Base-by-base conservation (phyloP, 2,329 filamentous ascomycete species). In the Diplodia mutila region DNA sequence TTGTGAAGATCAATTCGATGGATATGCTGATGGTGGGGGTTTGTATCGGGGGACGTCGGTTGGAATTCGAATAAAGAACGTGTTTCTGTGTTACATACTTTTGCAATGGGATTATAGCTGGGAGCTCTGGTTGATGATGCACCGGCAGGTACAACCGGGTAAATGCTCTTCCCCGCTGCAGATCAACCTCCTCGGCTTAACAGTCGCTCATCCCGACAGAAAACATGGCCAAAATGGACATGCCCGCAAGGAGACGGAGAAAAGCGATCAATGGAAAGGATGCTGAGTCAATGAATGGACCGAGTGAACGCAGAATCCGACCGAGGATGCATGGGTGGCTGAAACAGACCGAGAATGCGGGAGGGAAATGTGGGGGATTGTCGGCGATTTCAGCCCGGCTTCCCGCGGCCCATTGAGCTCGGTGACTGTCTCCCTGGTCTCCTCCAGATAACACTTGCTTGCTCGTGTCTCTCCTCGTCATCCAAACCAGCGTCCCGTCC, bases 1-100 rank as follows among this genome's bases (percentile, higher is more conserved):
- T 79, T 25, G 21, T 68, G 48, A 25, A 23, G 61, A 9, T 11
- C 39, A 29, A n/a, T n/a, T 23, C 23, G 54, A 12, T 23, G 14
- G 37, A 42, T 16, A 18, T n/a, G n/a, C n/a, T n/a, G n/a, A n/a
- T n/a, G n/a, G n/a, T n/a, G n/a, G n/a, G n/a, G n/a, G n/a, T n/a
- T n/a, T n/a, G n/a, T n/a, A n/a, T n/a, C n/a, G n/a, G n/a, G n/a
- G n/a, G n/a, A n/a, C n/a, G n/a, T n/a, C n/a, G n/a, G n/a, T n/a
- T n/a, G n/a, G 37, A 42, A 2, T 18, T 16, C 2, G 14, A 5
- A 42, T 16, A 16, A 18, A 16, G 37, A 16, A 18, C 29, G 1
- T 32, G 29, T 8, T 32, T 32, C 29, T 5, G 3, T 2, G 29
- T 32, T 8, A 32, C 29, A 8, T 32, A 5, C 29, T 32, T 32